Evolutionary conservation across 2,329 filamentous ascomycete genomes (phyloP).

Genomic region (Stagonosporopsis chrysanthemi): DNA sequence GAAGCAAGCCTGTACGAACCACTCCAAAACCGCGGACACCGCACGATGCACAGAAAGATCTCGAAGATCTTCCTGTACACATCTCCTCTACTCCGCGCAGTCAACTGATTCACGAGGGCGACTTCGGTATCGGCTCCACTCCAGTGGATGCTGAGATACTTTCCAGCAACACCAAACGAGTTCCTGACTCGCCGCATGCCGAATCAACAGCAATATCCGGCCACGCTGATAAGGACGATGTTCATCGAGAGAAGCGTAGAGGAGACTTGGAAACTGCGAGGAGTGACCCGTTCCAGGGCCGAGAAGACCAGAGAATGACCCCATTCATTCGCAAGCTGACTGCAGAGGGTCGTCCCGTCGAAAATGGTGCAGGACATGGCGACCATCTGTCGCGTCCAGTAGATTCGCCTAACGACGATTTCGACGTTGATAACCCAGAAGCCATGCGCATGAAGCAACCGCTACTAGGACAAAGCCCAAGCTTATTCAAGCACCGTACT

Average conservation of each 20-base stretch:
- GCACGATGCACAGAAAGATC: slow-evolving; percentile 3
- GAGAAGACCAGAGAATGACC: slow-evolving; percentile 21
- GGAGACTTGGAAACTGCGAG: slow-evolving; percentile 38
- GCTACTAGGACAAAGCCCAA: slow-evolving; percentile 9
- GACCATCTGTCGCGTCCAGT: slow-evolving; percentile 1
- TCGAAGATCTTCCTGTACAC: slow-evolving; percentile 1
- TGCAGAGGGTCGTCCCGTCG: slow-evolving; percentile 20
- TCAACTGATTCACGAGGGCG: slow-evolving; percentile 5
- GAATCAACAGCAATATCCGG: slow-evolving; percentile 52
- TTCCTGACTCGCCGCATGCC: slow-evolving; percentile 51
- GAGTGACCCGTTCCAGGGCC: slow-evolving; percentile 38
- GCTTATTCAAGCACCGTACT: slow-evolving; percentile 3
- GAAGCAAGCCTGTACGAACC: slow-evolving; percentile 4
- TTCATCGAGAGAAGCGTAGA: slow-evolving; percentile 40
- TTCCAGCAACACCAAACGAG: slow-evolving; percentile 53
- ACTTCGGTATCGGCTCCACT: slow-evolving; percentile 11
- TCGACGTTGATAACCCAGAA: slow-evolving; percentile 2
- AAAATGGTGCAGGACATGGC: not conserved
- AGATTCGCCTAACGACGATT: not conserved
- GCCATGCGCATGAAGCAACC: slow-evolving; percentile 1
- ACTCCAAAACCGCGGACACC: slow-evolving; percentile 20
- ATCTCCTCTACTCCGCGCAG: slow-evolving; percentile 23
- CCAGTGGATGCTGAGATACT: slow-evolving; percentile 33
- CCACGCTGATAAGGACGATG: slow-evolving; percentile 37
- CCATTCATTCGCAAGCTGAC: slow-evolving; percentile 40